phyloP scores from a whole-genome alignment of 805 yeast genomes.

The Kluyveromyces nonfermentans region DNA sequence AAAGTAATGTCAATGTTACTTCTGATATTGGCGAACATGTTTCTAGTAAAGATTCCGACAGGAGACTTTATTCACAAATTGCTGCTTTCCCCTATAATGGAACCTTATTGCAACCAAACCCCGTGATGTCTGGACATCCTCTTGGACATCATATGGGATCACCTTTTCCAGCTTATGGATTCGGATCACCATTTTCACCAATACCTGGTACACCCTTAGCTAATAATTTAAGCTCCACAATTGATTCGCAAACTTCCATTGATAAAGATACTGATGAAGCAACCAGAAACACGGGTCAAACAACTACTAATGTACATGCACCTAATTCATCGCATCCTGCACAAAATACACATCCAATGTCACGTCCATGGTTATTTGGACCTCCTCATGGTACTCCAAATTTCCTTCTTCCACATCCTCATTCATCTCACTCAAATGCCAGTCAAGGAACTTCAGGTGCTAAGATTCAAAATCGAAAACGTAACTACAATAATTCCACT shows the following conservation, averaged over 20 bases:
- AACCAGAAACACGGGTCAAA: not conserved
- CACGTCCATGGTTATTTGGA: slow-evolving; percentile 24
- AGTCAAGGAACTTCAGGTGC: slow-evolving; percentile 4
- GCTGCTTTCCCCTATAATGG: slow-evolving; percentile 29
- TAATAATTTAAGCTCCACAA: not conserved
- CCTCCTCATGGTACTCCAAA: slow-evolving; percentile 15
- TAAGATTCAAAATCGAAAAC: slow-evolving; percentile 9
- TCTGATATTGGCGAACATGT: not conserved
- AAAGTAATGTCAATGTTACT: slow-evolving; percentile 4
- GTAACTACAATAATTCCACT: slow-evolving; percentile 5
- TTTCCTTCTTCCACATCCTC: slow-evolving; percentile 8
- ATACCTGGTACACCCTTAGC: slow-evolving; percentile 16
- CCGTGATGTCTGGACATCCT: slow-evolving; percentile 19
- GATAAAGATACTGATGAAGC: not conserved
- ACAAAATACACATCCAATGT: not conserved
- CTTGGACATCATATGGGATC: slow-evolving; percentile 23
- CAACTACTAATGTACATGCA: not conserved
- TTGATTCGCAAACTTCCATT: not conserved
- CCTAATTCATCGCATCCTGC: not conserved
- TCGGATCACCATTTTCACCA: slow-evolving; percentile 28
- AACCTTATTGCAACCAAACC: slow-evolving; percentile 25
- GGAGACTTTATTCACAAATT: slow-evolving; percentile 6
- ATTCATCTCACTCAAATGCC: slow-evolving; percentile 4
- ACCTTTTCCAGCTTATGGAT: slow-evolving; percentile 28
- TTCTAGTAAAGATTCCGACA: not conserved